Evolutionary conservation across 192 early-diverging fungal species (phyloP).

Genomic region (Backusella liffmaniae): DNA sequence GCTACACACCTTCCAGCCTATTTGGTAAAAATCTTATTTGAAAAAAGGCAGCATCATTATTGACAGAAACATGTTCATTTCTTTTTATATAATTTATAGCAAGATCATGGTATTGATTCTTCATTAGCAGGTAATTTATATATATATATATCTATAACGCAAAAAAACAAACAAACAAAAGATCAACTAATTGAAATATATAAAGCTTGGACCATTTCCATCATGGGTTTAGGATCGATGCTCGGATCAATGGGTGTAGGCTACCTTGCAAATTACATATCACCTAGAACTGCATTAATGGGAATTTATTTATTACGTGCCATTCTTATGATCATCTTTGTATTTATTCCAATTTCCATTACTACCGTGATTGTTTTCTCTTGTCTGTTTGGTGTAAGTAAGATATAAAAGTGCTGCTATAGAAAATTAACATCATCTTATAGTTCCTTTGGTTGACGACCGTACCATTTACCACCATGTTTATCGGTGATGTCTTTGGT

Average conservation of each 20-base stretch:
- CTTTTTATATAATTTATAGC: constrained; percentile 2
- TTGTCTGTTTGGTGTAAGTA: constrained; percentile 35
- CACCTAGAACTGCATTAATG: constrained; percentile 25
- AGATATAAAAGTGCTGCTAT: neutral
- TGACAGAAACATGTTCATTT: neutral
- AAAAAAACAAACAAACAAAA: neutral
- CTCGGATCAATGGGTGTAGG: constrained; percentile 27
- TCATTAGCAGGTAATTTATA: constrained; percentile 20
- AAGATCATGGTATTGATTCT: constrained; percentile 26
- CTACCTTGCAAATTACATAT: constrained; percentile 16
- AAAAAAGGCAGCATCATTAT: neutral
- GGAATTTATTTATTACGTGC: constrained; percentile 19
- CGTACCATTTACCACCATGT: constrained; percentile 32
- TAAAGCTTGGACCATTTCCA: constrained; percentile 36
- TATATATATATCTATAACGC: neutral
- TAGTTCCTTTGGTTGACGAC: constrained; percentile 38
- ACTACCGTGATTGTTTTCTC: constrained; percentile 29
- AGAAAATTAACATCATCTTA: neutral
- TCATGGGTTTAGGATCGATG: constrained; percentile 35
- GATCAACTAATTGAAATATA: neutral
- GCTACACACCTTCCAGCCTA: constrained; percentile 39
- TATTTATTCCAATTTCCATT: constrained; percentile 21
- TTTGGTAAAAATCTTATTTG: constrained; percentile 13
- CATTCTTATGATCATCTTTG: constrained; percentile 23
- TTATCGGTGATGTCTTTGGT: constrained; percentile 32